Conservation (phyloP, 1,284 basidiomycete species). For the Lentinula novae-zelandiae region DNA sequence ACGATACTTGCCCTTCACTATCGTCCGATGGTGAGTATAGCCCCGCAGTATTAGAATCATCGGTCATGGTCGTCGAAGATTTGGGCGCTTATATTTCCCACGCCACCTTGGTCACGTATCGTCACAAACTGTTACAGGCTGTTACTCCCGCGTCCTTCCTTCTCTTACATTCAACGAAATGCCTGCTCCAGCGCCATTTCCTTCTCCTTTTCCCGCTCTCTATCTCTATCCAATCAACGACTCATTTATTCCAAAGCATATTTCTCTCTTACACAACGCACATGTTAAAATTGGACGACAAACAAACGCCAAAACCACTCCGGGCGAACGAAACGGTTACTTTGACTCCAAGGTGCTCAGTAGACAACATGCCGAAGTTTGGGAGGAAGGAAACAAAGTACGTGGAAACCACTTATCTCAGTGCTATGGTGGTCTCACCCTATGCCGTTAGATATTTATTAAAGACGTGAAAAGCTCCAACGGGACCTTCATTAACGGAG, state of each 20-base stretch:
- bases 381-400: slow-evolving; percentile 89
- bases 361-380: slow-evolving; percentile 96
- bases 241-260: slow-evolving; percentile 95
- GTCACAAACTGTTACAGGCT: background rate
- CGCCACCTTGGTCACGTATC: background rate
- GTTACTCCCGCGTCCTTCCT: background rate
- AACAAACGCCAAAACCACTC: slow-evolving; percentile 95
- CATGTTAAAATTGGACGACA: slow-evolving; percentile 96
- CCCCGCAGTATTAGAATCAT: background rate
- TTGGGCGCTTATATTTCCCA: background rate
- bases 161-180: background rate
- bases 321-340: slow-evolving; percentile 93
- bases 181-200: slow-evolving; percentile 29
- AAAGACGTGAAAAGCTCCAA: slow-evolving; percentile 99
- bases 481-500: slow-evolving; percentile 97
- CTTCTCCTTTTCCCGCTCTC: slow-evolving; percentile 60
- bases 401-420: slow-evolving; percentile 16
- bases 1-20: slow-evolving; percentile 10
- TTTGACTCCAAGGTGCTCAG: slow-evolving; percentile 98
- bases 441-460: slow-evolving; percentile 79
- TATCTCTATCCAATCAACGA: slow-evolving; percentile 96
- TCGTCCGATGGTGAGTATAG: slow-evolving; percentile 13
- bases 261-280: slow-evolving; percentile 71
- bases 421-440: background rate
- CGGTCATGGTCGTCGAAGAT: background rate